phyloP scores from a whole-genome alignment of 768 basidiomycete species.

The Tylopilus cervinicoccineus region DNA sequence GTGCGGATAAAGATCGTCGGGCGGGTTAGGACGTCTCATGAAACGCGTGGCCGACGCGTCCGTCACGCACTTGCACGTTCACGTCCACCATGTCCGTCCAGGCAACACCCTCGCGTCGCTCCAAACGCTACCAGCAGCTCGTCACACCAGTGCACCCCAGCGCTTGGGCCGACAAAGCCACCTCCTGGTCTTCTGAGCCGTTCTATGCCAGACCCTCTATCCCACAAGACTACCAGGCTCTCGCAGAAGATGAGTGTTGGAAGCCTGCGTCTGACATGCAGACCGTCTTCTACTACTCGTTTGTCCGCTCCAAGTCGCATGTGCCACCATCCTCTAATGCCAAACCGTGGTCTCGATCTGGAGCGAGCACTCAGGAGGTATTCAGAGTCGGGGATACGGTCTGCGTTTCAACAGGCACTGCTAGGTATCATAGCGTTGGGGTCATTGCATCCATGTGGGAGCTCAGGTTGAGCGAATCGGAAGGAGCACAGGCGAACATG shows the following conservation, averaged over 20 bases:
- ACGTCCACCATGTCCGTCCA: slow-evolving; percentile 15
- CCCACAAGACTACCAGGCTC: slow-evolving; percentile 24
- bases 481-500: slow-evolving; percentile 39
- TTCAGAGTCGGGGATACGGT: slow-evolving; percentile 68
- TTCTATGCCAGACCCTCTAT: slow-evolving; percentile 18
- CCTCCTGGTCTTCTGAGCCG: slow-evolving; percentile 26
- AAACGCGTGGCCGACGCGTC: slow-evolving; percentile 23
- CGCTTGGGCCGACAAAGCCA: slow-evolving; percentile 26
- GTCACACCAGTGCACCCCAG: slow-evolving; percentile 26
- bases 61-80: slow-evolving; percentile 3
- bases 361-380: slow-evolving; percentile 17
- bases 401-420: slow-evolving; percentile 45
- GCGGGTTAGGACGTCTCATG: not conserved
- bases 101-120: slow-evolving; percentile 33
- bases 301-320: slow-evolving; percentile 18
- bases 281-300: slow-evolving; percentile 30
- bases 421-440: slow-evolving; percentile 55
- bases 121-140: slow-evolving; percentile 34
- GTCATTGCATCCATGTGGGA: slow-evolving; percentile 74
- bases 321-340: slow-evolving; percentile 16
- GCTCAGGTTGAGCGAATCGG: slow-evolving; percentile 25
- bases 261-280: slow-evolving; percentile 12
- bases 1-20: slow-evolving; percentile 2
- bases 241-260: slow-evolving; percentile 28
- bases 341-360: slow-evolving; percentile 11